These are phyloP conservation scores for Asterella californica DNA, from an alignment of 225 moss, liverwort and hornwort species.

Conservation along the genomic window DNA sequence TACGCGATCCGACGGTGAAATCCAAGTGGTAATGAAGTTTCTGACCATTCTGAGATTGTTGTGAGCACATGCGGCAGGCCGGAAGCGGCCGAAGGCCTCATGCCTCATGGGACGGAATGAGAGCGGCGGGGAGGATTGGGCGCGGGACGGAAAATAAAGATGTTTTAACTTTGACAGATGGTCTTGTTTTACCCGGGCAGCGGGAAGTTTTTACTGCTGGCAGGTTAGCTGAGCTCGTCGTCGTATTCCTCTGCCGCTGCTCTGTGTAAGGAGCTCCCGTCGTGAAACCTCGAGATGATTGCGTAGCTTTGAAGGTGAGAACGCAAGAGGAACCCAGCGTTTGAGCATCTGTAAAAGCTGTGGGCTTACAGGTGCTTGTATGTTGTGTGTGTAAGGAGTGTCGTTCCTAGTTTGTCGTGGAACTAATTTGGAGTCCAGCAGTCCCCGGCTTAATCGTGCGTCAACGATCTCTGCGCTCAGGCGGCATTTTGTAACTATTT, in stretches of 20 bases:
- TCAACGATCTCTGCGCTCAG: slow-evolving; percentile 3
- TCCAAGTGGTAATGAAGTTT: background rate
- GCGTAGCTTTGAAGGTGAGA: slow-evolving; percentile 6
- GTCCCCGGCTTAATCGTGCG: slow-evolving; percentile 3
- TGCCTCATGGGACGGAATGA: too few relatives aligned
- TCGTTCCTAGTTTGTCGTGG: background rate
- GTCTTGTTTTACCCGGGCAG: background rate
- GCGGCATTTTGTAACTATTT: background rate
- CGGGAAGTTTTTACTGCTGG: slow-evolving; percentile 6
- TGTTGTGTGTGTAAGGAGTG: background rate
- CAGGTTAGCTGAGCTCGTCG: background rate
- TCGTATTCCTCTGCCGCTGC: background rate
- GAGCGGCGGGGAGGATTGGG: background rate
- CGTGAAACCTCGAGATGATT: slow-evolving; percentile 9
- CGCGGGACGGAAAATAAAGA: background rate
- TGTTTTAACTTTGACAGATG: too few relatives aligned
- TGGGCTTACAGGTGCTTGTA: background rate
- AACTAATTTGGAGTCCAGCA: background rate
- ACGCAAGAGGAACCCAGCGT: background rate
- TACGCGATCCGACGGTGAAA: background rate
- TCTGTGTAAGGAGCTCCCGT: background rate
- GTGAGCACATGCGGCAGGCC: background rate
- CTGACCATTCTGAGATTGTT: background rate
- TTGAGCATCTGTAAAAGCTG: background rate
- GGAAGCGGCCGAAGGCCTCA: background rate